Percentiles rank a stretch among this genome's conserved stretches.
Evolutionary conservation across 208 protist species (phyloP).

Genomic region (Leishmania gerbilli): DNA sequence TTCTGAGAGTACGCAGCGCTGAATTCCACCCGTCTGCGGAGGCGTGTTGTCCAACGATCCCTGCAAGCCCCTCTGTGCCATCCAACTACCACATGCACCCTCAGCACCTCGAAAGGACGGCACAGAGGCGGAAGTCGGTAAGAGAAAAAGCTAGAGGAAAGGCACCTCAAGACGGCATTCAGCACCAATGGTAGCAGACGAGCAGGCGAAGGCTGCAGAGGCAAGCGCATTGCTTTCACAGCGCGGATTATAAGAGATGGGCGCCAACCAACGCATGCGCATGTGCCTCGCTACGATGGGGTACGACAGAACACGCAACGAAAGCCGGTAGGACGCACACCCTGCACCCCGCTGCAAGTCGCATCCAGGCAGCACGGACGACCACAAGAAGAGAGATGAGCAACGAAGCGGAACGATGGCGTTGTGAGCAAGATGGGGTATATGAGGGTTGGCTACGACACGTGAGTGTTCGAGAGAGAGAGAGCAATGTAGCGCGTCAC

Average conservation of each 20-base stretch:
- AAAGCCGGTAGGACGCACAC: no score
- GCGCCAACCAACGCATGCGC: not conserved
- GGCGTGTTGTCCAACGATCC: not conserved
- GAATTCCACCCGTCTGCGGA: not conserved
- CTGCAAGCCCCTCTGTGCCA: not conserved
- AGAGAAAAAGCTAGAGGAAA: not conserved
- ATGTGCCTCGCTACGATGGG: not conserved
- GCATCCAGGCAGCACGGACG: not conserved
- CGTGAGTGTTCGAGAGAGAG: no score
- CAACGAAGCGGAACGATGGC: not conserved
- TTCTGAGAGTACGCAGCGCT: not conserved
- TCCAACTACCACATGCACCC: not conserved
- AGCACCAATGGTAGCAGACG: not conserved
- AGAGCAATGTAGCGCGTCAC: not conserved
- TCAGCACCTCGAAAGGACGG: not conserved
- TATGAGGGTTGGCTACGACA: not conserved
- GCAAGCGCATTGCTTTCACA: not conserved
- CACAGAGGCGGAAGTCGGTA: not conserved
- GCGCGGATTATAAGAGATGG: not conserved
- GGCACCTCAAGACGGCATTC: not conserved
- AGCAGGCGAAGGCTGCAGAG: not conserved
- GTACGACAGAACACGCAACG: not conserved
- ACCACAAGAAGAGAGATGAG: not conserved
- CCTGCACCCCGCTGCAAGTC: not conserved
- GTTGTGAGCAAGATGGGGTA: not conserved